These are phyloP conservation scores for Pseudocercospora ulei DNA, from an alignment of 2,329 filamentous ascomycete genomes.

Conservation along the genomic window DNA sequence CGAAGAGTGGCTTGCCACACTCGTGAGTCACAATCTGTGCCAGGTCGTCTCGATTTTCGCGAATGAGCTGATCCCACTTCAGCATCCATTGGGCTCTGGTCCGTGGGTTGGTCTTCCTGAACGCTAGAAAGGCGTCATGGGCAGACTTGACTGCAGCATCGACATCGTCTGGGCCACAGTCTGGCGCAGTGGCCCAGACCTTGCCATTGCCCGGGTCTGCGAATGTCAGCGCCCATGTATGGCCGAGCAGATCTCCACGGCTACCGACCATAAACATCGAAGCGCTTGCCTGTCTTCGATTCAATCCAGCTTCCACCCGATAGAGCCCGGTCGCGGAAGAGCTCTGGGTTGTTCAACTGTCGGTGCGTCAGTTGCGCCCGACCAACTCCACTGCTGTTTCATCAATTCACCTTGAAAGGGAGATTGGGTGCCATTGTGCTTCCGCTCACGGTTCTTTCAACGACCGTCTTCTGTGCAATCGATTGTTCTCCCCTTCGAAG, in stretches of 20 bases:
- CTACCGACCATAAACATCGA: conserved; percentile 46
- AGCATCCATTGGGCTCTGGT: conserved; percentile 53
- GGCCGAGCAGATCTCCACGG: not conserved
- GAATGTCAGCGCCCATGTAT: conserved; percentile 5
- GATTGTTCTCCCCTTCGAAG: conserved; percentile 18
- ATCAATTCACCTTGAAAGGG: conserved; percentile 38
- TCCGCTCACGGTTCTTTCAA: conserved; percentile 7
- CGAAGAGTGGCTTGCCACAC: conserved; percentile 46
- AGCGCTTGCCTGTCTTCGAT: conserved; percentile 49
- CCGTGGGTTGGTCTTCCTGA: conserved; percentile 51
- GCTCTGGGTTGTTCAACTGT: conserved; percentile 46
- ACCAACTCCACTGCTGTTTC: no score
- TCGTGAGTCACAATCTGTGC: conserved; percentile 54
- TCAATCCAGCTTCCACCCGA: conserved; percentile 49
- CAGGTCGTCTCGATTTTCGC: conserved; percentile 53
- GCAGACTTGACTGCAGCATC: conserved; percentile 51
- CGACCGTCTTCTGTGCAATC: conserved; percentile 10
- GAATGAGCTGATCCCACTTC: conserved; percentile 57
- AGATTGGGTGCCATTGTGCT: conserved; percentile 32
- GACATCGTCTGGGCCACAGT: conserved; percentile 50
- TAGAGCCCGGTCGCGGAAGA: conserved; percentile 48
- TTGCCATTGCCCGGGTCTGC: conserved; percentile 46
- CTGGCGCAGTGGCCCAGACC: conserved; percentile 42
- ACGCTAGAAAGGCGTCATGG: conserved; percentile 52
- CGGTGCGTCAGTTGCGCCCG: no score